Evolutionary conservation across 2,329 filamentous ascomycete species (phyloP).

Genomic region (Grosmannia serpens): DNA sequence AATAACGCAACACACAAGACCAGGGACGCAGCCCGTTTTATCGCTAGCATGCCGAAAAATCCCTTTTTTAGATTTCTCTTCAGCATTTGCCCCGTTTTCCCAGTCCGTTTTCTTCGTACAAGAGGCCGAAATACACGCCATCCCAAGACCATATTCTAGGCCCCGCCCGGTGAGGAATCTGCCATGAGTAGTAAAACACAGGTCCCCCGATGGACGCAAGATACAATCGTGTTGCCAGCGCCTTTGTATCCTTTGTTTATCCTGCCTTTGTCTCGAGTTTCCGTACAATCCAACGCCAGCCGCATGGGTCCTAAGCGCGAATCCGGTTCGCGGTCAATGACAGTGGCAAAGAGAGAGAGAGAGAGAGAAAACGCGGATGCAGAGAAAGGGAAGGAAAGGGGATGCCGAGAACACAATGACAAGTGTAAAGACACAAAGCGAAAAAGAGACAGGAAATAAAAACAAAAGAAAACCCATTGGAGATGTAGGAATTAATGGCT

Average conservation of each 20-base stretch:
- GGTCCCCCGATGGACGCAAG: not conserved
- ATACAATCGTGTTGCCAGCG: not conserved
- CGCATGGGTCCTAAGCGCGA: not conserved
- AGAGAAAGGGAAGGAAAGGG: not conserved
- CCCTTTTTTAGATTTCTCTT: not conserved
- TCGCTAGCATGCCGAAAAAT: not conserved
- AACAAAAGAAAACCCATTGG: not conserved
- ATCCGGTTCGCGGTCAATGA: slow-evolving; percentile 1
- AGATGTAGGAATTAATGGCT: not conserved
- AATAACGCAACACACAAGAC: not conserved
- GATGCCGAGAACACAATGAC: not conserved
- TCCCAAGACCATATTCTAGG: not conserved
- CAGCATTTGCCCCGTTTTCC: not conserved
- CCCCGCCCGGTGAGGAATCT: not conserved
- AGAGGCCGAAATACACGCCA: not conserved
- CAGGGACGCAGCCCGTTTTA: not conserved
- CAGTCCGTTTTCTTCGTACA: not conserved
- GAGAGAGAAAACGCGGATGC: not conserved
- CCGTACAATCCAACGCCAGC: not conserved
- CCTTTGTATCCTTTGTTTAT: not conserved
- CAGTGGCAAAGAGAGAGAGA: not conserved
- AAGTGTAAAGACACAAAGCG: too few relatives aligned
- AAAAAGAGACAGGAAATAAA: not conserved
- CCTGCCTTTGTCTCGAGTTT: not conserved
- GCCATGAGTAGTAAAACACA: not conserved